Conservation (phyloP, 2,329 filamentous ascomycete species). For the Nigrospora oryzae region DNA sequence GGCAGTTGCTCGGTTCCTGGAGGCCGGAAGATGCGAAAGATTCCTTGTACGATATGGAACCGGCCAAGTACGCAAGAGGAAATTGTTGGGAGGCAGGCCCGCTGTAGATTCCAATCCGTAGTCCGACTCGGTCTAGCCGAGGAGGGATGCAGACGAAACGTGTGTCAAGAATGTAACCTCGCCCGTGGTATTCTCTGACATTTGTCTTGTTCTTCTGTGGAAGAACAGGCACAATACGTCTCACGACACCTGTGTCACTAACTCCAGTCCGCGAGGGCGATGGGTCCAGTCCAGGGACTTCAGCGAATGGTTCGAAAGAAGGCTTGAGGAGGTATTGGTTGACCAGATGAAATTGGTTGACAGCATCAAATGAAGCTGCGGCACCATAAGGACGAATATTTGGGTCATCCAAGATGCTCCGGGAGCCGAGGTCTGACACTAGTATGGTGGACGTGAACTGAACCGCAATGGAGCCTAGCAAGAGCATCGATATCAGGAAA, state of each 20-base stretch:
- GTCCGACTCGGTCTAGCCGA: too few species aligned
- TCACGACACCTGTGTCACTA: background rate
- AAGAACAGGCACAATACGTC: background rate
- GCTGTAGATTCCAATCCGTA: too few species aligned
- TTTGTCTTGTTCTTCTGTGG: background rate
- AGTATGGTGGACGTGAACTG: slow-evolving; percentile 1
- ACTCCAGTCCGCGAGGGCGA: background rate
- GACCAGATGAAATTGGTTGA: background rate
- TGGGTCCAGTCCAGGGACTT: background rate
- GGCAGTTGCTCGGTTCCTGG: too few species aligned
- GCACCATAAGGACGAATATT: background rate
- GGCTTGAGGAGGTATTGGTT: background rate
- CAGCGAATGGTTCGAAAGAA: background rate
- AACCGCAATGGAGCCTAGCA: background rate
- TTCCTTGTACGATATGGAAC: background rate
- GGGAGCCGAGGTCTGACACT: background rate
- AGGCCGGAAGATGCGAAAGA: too few species aligned
- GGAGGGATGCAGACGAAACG: background rate
- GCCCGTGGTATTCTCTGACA: background rate
- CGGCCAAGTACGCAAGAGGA: background rate
- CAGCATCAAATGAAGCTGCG: background rate
- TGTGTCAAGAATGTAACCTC: background rate
- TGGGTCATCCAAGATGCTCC: background rate
- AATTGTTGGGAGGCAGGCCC: too few species aligned
- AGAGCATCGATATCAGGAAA: too few species aligned